phyloP scores from a whole-genome alignment of 352 stramenopile species.

The Globisporangium rhizosaccharum region DNA sequence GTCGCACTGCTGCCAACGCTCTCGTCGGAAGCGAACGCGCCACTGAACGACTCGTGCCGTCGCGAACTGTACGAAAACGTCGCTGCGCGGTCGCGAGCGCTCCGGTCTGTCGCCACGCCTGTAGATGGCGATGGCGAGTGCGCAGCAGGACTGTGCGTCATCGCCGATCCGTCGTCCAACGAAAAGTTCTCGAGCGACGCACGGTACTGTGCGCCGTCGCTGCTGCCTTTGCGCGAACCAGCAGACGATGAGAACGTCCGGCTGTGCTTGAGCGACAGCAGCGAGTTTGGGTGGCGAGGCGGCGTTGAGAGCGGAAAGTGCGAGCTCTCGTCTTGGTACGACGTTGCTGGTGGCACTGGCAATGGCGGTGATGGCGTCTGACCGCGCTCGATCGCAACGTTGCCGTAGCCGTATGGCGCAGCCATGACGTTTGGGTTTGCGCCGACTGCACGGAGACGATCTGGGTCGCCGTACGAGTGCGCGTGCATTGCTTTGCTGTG shows the following conservation, averaged over 20 bases:
- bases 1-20: conserved; percentile 1
- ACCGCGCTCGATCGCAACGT: conserved; percentile 54
- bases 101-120: conserved; percentile 9
- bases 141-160: conserved; percentile 6
- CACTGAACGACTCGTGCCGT: conserved; percentile 40
- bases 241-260: conserved; percentile 27
- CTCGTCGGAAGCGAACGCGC: conserved; percentile 32
- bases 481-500: conserved; percentile 38
- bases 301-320: conserved; percentile 58
- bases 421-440: conserved; percentile 62
- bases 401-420: conserved; percentile 71
- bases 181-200: conserved; percentile 69
- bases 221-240: conserved; percentile 9
- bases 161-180: conserved; percentile 25
- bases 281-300: conserved; percentile 58
- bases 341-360: conserved; percentile 13
- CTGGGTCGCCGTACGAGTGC: conserved; percentile 66
- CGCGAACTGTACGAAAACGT: conserved; percentile 14
- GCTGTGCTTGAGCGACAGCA: conserved; percentile 36
- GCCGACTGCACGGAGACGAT: conserved; percentile 32
- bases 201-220: conserved; percentile 25
- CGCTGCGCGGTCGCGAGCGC: conserved; percentile 1
- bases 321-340: conserved; percentile 32
- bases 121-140: conserved; percentile 7
- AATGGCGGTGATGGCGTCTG: conserved; percentile 9